These are phyloP conservation scores for Apiotrichum sp. DNA, from an alignment of 1,284 basidiomycete species.

Conservation along the genomic window DNA sequence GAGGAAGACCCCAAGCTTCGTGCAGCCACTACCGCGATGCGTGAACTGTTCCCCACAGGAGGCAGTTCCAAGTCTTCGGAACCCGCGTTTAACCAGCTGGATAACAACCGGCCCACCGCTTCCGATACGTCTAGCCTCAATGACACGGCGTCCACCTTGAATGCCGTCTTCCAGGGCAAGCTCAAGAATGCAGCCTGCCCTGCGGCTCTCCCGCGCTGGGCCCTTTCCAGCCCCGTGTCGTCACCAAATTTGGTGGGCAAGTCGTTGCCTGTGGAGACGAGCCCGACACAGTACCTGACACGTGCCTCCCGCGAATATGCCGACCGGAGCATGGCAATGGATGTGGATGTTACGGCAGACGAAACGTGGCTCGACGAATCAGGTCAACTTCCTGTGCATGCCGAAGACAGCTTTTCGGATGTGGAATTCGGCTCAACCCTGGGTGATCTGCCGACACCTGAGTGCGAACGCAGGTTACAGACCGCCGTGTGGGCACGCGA, in stretches of 20 bases:
- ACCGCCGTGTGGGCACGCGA: slow-evolving; percentile 41
- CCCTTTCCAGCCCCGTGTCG: slow-evolving; percentile 31
- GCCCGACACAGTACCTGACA: slow-evolving; percentile 33
- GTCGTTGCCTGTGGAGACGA: slow-evolving; percentile 20
- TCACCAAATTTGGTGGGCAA: slow-evolving; percentile 25
- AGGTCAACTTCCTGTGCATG: slow-evolving; percentile 38
- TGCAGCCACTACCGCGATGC: slow-evolving; percentile 39
- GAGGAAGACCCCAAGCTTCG: slow-evolving; percentile 36
- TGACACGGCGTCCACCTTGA: slow-evolving; percentile 20
- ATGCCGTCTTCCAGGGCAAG: slow-evolving; percentile 18
- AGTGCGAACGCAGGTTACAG: slow-evolving; percentile 34
- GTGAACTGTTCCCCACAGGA: slow-evolving; percentile 34
- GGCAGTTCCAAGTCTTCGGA: slow-evolving; percentile 7
- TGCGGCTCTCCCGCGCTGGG: slow-evolving; percentile 30
- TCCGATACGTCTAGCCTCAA: slow-evolving; percentile 27
- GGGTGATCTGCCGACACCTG: slow-evolving; percentile 33
- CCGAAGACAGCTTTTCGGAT: slow-evolving; percentile 39
- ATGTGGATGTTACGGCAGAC: slow-evolving; percentile 26
- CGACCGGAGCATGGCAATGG: slow-evolving; percentile 22
- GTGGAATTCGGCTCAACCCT: slow-evolving; percentile 29
- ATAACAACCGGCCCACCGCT: slow-evolving; percentile 22
- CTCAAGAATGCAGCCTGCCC: slow-evolving; percentile 26
- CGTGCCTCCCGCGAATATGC: slow-evolving; percentile 11
- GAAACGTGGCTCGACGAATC: slow-evolving; percentile 35
- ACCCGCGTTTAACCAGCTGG: slow-evolving; percentile 28